Base-by-base conservation (phyloP, 139 green algal genomes). In the Spirogloea muscicola region DNA sequence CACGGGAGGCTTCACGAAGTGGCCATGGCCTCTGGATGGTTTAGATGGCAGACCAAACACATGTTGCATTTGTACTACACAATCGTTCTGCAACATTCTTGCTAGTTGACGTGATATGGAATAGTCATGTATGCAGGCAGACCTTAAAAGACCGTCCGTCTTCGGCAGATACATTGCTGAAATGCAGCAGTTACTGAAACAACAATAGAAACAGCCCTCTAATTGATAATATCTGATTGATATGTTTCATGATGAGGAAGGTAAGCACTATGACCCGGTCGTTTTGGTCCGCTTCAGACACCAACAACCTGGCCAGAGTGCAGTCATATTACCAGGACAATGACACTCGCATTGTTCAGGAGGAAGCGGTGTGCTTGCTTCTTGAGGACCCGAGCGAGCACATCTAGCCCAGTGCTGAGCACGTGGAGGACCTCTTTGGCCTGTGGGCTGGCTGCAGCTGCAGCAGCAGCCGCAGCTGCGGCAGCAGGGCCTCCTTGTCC, bases 381-480 rank as follows among this genome's bases (percentile, higher is more conserved):
- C 5, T 83, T 66, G 33, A 89, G 39, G 25, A 85, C 36, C 0
- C 55, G 68, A 31, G 76, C 27, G 41, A 90, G 49, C 1, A 87
- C 69, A 6, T 81, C 76, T 38, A 88, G 36, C 44, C 76, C 77
- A 10, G 81, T 89, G 18, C 85, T 40, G 0, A 93, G 77, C 1
- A 80, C 83, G 0, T 9, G 85, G 58, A 0, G 84, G 25, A 55
- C 58, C 52, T 64, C 59, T 40, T 29, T 42, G n/a, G n/a, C n/a
- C n/a, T n/a, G n/a, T 9, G 58, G 21, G 13, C 21, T 31, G 2
- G 1, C 59, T 44, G 27, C 33, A 31, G 40, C 33, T 34, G 52
- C 61, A 34, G 33, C 25, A 16, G 33, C 49, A 33, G 51, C 2
- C 4, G 49, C 33, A 29, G 49, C 39, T 41, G 29, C 18, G 38